phyloP scores from a whole-genome alignment of 2,329 filamentous ascomycete species.

The Teratosphaeriaceae sp. region DNA sequence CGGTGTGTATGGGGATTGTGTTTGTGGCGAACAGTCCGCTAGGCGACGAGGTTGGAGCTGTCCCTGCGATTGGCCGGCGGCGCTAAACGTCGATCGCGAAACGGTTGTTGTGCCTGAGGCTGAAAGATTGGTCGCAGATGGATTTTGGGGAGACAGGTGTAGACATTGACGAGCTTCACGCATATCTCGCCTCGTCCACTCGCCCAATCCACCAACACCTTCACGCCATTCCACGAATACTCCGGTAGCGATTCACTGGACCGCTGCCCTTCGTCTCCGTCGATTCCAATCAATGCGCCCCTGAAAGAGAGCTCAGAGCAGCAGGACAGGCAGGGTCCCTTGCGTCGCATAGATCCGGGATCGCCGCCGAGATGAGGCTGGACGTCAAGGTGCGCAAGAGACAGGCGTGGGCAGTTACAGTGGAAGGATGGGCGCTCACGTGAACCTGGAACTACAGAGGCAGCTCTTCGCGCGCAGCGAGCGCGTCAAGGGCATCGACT shows the following conservation, averaged over 20 bases:
- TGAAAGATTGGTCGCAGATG: no score
- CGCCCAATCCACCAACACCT: no score
- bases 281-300: constrained; percentile 1
- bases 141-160: no score
- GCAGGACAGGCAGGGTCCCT: constrained; percentile 19
- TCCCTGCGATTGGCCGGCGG: no score
- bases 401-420: constrained; percentile 2
- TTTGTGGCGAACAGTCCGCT: background rate
- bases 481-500: constrained; percentile 95
- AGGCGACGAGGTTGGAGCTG: background rate
- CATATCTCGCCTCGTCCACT: no score
- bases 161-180: no score
- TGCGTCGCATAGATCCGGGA: constrained; percentile 18
- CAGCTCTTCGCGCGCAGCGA: constrained; percentile 85
- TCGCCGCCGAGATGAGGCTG: constrained; percentile 44
- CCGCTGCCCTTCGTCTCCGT: background rate
- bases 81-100: no score
- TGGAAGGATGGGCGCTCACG: constrained; percentile 36
- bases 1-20: background rate
- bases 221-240: no score
- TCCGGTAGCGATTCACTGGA: no score
- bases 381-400: constrained; percentile 48
- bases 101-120: no score
- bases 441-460: constrained; percentile 49
- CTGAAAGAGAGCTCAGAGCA: background rate